These are phyloP conservation scores for Microdochium bolleyi DNA, from an alignment of 2,329 filamentous ascomycete species.

Conservation along the genomic window DNA sequence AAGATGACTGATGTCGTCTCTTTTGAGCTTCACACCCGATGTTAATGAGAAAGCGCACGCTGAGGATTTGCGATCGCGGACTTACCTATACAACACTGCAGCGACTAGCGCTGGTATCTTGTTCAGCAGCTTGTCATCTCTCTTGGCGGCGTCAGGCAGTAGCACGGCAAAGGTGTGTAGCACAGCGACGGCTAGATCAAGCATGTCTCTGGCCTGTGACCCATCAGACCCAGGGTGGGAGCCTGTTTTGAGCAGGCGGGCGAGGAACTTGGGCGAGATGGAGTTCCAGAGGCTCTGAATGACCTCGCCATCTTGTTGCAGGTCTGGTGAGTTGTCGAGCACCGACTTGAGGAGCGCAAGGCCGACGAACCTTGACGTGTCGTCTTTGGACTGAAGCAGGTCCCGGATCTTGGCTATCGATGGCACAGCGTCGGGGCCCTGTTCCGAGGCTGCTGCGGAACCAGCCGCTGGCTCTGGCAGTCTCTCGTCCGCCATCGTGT, in stretches of 20 bases:
- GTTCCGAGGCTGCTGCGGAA: not conserved
- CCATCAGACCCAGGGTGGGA: constrained; percentile 28
- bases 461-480: not conserved
- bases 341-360: constrained; percentile 58
- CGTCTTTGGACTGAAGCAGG: constrained; percentile 51
- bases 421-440: not conserved
- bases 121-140: constrained; percentile 37
- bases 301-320: constrained; percentile 36
- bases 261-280: constrained; percentile 55
- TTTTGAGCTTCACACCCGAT: constrained; percentile 29
- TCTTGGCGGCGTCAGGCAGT: constrained; percentile 38
- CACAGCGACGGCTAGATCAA: constrained; percentile 54
- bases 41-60: not conserved
- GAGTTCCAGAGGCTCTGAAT: constrained; percentile 49
- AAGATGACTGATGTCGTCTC: constrained; percentile 46
- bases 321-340: constrained; percentile 49
- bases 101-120: constrained; percentile 46
- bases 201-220: constrained; percentile 48
- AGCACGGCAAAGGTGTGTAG: constrained; percentile 54
- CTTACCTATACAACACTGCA: constrained; percentile 46
- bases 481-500: not conserved
- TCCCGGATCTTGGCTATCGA: constrained; percentile 41
- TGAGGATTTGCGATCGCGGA: not conserved
- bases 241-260: constrained; percentile 51
- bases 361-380: constrained; percentile 62